phyloP scores from a whole-genome alignment of 208 protist species.

The Crithidia brevicula region DNA sequence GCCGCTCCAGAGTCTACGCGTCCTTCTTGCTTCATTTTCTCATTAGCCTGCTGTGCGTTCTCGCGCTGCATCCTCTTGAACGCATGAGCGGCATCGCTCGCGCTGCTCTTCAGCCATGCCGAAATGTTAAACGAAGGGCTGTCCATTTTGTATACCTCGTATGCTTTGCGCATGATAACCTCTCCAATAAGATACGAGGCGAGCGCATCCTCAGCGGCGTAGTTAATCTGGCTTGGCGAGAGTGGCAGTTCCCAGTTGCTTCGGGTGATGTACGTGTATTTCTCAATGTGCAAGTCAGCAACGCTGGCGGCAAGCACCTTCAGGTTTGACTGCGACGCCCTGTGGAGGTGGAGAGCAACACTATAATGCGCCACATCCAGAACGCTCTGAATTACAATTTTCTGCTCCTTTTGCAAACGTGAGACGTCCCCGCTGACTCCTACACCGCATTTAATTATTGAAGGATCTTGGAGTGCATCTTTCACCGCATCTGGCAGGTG shows the following conservation, averaged over 20 bases:
- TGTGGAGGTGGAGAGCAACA: slow-evolving; percentile 22
- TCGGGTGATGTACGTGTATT: slow-evolving; percentile 38
- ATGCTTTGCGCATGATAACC: slow-evolving; percentile 29
- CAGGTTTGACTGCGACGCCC: slow-evolving; percentile 30
- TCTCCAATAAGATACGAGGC: slow-evolving; percentile 47
- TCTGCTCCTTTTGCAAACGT: slow-evolving; percentile 43
- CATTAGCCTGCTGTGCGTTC: not conserved
- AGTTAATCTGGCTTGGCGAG: slow-evolving; percentile 26
- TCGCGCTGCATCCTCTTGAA: slow-evolving; percentile 35
- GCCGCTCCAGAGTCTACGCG: not conserved
- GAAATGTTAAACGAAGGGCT: slow-evolving; percentile 9
- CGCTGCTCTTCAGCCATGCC: slow-evolving; percentile 26
- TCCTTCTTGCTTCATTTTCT: not conserved
- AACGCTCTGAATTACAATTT: slow-evolving; percentile 27
- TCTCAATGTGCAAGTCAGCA: slow-evolving; percentile 34
- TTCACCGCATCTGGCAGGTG: slow-evolving; percentile 33
- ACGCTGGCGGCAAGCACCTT: slow-evolving; percentile 33
- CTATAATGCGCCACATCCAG: slow-evolving; percentile 51
- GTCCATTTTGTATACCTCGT: not conserved
- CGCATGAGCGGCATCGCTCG: slow-evolving; percentile 5
- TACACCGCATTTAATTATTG: slow-evolving; percentile 61
- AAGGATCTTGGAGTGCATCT: slow-evolving; percentile 28
- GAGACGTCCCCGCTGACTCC: slow-evolving; percentile 42
- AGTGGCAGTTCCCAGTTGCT: slow-evolving; percentile 73
- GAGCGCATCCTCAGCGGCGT: slow-evolving; percentile 64